Evolutionary conservation across 1,284 basidiomycete species (phyloP), one percentile per base, ranked within the genome.

Genomic region (Marasmius oreades): DNA sequence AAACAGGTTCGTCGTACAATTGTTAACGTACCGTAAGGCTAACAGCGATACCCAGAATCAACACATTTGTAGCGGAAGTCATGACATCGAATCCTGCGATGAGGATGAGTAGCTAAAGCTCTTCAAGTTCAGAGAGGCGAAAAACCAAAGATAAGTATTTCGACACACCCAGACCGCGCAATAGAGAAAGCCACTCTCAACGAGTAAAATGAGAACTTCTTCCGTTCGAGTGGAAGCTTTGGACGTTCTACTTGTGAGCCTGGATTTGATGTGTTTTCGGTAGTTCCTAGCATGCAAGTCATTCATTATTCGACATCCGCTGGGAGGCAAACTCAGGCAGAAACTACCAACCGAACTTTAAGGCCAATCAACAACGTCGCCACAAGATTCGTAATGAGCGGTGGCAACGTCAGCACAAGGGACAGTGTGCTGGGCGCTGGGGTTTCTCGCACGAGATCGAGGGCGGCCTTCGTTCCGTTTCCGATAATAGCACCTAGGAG

Each of bases 71-170:
- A 18, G 55, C 50, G 12, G 55, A 26, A 31, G 39, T 52, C 55
- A 56, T 52, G n/a, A 56, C 55, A 28, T 52, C 50, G 26, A 56
- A 52, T n/a, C 55, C 55, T 24, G 55, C 55, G 24, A 56, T 56
- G 12, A 56, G 55, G 18, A 56, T 52, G 6, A 56, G 50, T 4
- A 56, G 42, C 55, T 56, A 5, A 20, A 18, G 8, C 28, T 1
- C 22, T 16, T 33, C 23, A 2, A 28, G 33, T 7, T 8, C 20
- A n/a, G n/a, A n/a, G 23, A 37, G 12, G n/a, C 7, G n/a, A 16
- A 33, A 16, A 22, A 1, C 6, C 18, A 12, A 5, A 31, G 28
- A 31, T 31, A 4, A 7, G 11, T 14, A 20, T 42, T 20, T 8
- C 7, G n/a, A 51, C 51, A 14, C 18, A 57, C 55, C 55, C 55